Base-by-base conservation (phyloP, 768 basidiomycete species). In the Agrocybe pediades region DNA sequence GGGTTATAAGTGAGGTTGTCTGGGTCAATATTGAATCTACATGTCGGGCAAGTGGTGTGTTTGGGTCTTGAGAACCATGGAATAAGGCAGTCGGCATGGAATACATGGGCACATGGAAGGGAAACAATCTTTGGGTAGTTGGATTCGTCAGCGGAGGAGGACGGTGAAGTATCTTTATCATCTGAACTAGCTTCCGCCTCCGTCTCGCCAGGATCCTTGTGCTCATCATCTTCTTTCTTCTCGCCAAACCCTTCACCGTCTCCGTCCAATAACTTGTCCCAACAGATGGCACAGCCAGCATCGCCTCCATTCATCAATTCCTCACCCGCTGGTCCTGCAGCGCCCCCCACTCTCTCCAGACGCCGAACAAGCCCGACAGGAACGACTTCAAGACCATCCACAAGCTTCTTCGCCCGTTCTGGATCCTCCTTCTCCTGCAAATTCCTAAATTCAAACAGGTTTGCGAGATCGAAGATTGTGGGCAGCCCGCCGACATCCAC, bases 41-140 rank as follows among this genome's bases (percentile, higher is more conserved):
- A 92, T 0, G 88, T 88, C 0, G 90, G 90, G 59, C 90, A 92
- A 1, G 90, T 92, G 17, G 90, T 91, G 58, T 88, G 87, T 40
- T 76, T 78, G 9, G 89, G 87, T 53, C 87, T 76, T 2, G 90
- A 83, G 67, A 92, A 92, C 90, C 90, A 92, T 1, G 90, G 90
- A 9, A 88, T 65, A 29, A 92, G 79, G 68, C 90, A 92, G 0
- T 83, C 75, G 1, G 87, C 80, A 59, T 92, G 90, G 72, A 92
- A 92, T 47, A 89, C 83, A 66, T 92, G 90, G 7, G 88, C 82
- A 63, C 90, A 92, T 3, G 90, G 90, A 8, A 92, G 79, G 2
- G 83, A 72, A 29, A 92, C 83, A 45, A 92, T 80, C 61, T 73
- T 80, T 21, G 68, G 73, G 6, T 69, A 63, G n/a, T 62, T 55